These are phyloP conservation scores for Neocatenulostroma microsporum DNA, from an alignment of 2,329 filamentous ascomycete genomes.

Conservation along the genomic window DNA sequence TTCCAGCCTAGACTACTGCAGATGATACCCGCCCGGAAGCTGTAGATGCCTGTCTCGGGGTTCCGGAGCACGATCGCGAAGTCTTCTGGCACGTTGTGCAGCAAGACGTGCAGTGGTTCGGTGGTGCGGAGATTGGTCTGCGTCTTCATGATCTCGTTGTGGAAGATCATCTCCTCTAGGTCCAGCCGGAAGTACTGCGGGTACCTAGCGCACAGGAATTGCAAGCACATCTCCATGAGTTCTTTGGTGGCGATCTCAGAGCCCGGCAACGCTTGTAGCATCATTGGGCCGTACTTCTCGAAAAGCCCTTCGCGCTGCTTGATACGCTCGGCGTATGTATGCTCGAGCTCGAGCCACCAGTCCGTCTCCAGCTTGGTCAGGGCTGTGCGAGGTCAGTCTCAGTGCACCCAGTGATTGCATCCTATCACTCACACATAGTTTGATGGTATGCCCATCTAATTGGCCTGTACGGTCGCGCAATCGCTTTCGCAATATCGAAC, in stretches of 20 bases:
- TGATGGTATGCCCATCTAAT: constrained; percentile 82
- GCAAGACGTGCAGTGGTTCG: constrained; percentile 60
- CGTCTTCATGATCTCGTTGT: constrained; percentile 61
- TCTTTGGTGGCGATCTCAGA: constrained; percentile 75
- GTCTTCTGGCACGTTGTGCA: constrained; percentile 76
- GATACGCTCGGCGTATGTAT: constrained; percentile 60
- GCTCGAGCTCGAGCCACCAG: constrained; percentile 86
- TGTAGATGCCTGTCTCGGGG: constrained; percentile 62
- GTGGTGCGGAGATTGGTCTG: constrained; percentile 53
- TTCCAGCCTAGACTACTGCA: constrained; percentile 79
- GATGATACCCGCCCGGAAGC: constrained; percentile 66
- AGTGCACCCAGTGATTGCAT: too few species aligned
- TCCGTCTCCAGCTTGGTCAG: constrained; percentile 69
- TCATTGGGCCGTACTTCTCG: constrained; percentile 52
- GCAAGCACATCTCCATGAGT: constrained; percentile 76
- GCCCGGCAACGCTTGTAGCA: constrained; percentile 63
- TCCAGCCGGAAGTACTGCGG: constrained; percentile 63
- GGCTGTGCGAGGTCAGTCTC: constrained; percentile 42
- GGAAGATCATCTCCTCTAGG: constrained; percentile 48
- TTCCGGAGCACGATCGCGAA: constrained; percentile 70
- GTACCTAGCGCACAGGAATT: constrained; percentile 72
- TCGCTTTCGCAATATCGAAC: constrained; percentile 62
- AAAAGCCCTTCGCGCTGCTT: constrained; percentile 60
- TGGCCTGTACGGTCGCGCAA: constrained; percentile 68
- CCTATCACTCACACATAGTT: constrained; percentile 79